These are phyloP conservation scores for Cryptococcus sp. DNA, from an alignment of 1,284 basidiomycete species.

Conservation along the genomic window DNA sequence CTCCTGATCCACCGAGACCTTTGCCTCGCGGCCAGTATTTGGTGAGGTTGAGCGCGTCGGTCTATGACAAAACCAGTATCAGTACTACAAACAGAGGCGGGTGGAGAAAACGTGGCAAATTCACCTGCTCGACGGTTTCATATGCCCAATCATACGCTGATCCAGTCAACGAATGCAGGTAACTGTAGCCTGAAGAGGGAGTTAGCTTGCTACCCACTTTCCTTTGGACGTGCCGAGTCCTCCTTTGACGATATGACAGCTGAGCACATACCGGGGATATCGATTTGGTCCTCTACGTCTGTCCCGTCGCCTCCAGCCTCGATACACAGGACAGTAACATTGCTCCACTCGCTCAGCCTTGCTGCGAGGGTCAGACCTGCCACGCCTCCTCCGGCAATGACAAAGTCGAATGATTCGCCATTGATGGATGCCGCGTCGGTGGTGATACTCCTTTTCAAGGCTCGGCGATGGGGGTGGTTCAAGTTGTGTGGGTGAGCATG, in stretches of 20 bases:
- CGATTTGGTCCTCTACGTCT: slow-evolving; percentile 53
- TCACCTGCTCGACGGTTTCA: slow-evolving; percentile 59
- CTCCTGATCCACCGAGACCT: slow-evolving; percentile 67
- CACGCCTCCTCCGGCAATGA: slow-evolving; percentile 62
- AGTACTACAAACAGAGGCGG: neutral
- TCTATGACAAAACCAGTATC: slow-evolving; percentile 9
- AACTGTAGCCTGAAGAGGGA: slow-evolving; percentile 37
- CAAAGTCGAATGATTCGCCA: slow-evolving; percentile 47
- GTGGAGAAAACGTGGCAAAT: too few species aligned
- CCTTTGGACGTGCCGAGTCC: neutral
- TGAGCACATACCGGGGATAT: slow-evolving; percentile 54
- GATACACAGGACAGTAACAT: slow-evolving; percentile 68
- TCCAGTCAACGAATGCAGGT: slow-evolving; percentile 48
- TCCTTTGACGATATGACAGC: neutral
- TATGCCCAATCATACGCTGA: slow-evolving; percentile 67
- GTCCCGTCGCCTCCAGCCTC: slow-evolving; percentile 68
- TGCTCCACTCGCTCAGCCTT: slow-evolving; percentile 68
- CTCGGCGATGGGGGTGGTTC: slow-evolving; percentile 33
- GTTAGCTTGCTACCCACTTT: neutral
- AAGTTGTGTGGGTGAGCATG: slow-evolving; percentile 27
- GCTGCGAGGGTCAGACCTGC: slow-evolving; percentile 72
- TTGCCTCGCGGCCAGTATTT: slow-evolving; percentile 64
- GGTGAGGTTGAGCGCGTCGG: slow-evolving; percentile 24
- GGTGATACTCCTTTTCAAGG: slow-evolving; percentile 37
- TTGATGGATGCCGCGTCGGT: slow-evolving; percentile 27